Conservation (phyloP, 371 early-diverging fungal species). For the Mortierella sp. region DNA sequence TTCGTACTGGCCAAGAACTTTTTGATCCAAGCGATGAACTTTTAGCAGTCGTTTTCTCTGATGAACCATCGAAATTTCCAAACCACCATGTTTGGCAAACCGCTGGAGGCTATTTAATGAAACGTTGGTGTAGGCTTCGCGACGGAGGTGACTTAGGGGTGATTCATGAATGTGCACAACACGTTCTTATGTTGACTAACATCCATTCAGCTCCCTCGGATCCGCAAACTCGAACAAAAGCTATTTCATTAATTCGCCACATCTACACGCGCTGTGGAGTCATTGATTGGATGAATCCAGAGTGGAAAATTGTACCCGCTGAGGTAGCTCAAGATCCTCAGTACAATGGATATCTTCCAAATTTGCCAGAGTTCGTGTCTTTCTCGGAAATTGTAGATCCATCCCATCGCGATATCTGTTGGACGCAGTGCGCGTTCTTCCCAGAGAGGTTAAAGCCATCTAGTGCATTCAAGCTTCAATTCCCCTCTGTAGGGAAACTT, state of each 20-base stretch:
- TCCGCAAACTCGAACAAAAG: neutral
- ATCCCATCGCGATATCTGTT: neutral
- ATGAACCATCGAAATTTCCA: neutral
- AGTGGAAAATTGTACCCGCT: slow-evolving; percentile 33
- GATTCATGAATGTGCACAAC: slow-evolving; percentile 18
- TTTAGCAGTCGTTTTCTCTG: neutral
- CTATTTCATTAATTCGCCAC: neutral
- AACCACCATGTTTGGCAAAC: neutral
- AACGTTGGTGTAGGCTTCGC: neutral
- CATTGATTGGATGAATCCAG: slow-evolving; percentile 20
- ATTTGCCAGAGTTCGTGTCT: slow-evolving; percentile 11
- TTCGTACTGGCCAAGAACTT: neutral
- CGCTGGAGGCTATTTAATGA: no score
- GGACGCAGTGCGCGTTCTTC: slow-evolving; percentile 37
- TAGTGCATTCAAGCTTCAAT: neutral
- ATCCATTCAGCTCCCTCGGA: neutral
- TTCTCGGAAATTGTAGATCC: slow-evolving; percentile 3
- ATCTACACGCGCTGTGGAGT: slow-evolving; percentile 4
- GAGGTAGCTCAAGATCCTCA: neutral
- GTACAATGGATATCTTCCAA: neutral
- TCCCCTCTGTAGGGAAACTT: neutral
- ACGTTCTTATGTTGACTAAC: slow-evolving; percentile 4
- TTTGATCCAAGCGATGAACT: neutral
- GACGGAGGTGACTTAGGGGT: neutral
- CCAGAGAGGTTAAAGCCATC: slow-evolving; percentile 26